A percentile compares a stretch with the other conserved stretches of the same genome.
Evolutionary conservation across 352 stramenopile species (phyloP).

Genomic region (Peronospora farinosa): DNA sequence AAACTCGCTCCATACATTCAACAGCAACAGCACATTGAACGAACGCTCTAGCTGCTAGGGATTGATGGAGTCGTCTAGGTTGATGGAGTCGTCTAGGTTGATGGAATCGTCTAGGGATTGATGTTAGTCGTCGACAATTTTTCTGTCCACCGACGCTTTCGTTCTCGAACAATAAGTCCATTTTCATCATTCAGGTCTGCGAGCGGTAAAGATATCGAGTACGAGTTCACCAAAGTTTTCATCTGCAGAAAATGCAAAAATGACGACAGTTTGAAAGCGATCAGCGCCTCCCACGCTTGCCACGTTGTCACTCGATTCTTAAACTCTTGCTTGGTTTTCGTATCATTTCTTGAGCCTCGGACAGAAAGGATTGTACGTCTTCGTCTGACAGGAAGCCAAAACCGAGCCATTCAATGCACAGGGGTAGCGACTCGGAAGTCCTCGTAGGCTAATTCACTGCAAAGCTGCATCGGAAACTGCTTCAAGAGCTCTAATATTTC

Average conservation of each 20-base stretch:
- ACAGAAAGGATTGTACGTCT: slow-evolving; percentile 36
- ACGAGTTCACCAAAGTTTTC: slow-evolving; percentile 22
- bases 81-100: too few relatives aligned
- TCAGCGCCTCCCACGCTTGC: slow-evolving; percentile 1
- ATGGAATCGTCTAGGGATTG: slow-evolving; percentile 26
- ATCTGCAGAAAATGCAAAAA: slow-evolving; percentile 22
- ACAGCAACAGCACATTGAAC: slow-evolving; percentile 46
- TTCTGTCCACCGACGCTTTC: slow-evolving; percentile 19
- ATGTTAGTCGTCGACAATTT: not conserved
- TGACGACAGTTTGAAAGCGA: slow-evolving; percentile 8
- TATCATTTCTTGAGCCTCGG: slow-evolving; percentile 21
- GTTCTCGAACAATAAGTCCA: slow-evolving; percentile 1
- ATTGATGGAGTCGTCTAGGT: too few relatives aligned
- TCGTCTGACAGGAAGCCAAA: slow-evolving; percentile 43
- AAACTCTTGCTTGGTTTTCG: slow-evolving; percentile 11
- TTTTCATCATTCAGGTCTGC: slow-evolving; percentile 10
- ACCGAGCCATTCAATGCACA: slow-evolving; percentile 43
- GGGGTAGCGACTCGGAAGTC: slow-evolving; percentile 42
- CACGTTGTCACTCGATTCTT: slow-evolving; percentile 9
- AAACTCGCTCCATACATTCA: slow-evolving; percentile 67
- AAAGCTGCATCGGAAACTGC: slow-evolving; percentile 33
- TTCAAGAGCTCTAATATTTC: slow-evolving; percentile 11
- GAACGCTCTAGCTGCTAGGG: slow-evolving; percentile 35
- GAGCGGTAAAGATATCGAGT: slow-evolving; percentile 21
- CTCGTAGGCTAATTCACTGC: slow-evolving; percentile 30